Conservation (phyloP, 179 eudicot genomes). For the Spinacia oleracea region DNA sequence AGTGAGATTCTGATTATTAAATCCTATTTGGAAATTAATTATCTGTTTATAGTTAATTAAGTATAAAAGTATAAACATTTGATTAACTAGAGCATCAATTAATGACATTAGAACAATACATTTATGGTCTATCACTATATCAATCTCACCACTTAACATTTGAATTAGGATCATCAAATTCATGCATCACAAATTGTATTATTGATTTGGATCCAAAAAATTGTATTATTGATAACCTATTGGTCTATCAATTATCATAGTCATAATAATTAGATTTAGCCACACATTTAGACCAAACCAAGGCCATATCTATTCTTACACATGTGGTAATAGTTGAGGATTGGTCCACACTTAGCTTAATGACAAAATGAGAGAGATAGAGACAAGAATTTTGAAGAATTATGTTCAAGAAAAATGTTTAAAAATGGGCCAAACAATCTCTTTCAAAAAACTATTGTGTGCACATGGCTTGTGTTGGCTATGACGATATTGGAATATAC, state of each 20-base stretch:
- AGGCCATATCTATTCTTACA: background rate
- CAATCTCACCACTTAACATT: too few relatives aligned
- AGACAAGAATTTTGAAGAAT: background rate
- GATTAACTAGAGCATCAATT: too few relatives aligned
- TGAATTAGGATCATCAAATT: too few relatives aligned
- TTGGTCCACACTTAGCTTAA: constrained; percentile 3
- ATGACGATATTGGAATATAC: background rate
- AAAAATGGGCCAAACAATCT: background rate
- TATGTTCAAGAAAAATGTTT: background rate
- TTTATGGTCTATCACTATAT: too few relatives aligned
- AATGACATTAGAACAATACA: too few relatives aligned
- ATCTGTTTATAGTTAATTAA: too few relatives aligned
- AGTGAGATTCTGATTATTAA: too few relatives aligned
- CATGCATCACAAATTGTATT: too few relatives aligned
- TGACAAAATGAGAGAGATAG: background rate
- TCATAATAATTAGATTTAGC: background rate
- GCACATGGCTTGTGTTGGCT: constrained; percentile 1
- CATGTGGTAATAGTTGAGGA: background rate
- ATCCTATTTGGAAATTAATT: too few relatives aligned
- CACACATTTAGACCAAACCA: constrained; percentile 1
- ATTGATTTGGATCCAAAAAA: too few relatives aligned
- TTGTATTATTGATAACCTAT: background rate
- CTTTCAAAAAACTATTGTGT: background rate
- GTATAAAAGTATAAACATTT: too few relatives aligned
- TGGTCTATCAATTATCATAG: too few relatives aligned